These are phyloP conservation scores for Boletus tomentosulus DNA, from an alignment of 768 basidiomycete species.

Conservation along the genomic window DNA sequence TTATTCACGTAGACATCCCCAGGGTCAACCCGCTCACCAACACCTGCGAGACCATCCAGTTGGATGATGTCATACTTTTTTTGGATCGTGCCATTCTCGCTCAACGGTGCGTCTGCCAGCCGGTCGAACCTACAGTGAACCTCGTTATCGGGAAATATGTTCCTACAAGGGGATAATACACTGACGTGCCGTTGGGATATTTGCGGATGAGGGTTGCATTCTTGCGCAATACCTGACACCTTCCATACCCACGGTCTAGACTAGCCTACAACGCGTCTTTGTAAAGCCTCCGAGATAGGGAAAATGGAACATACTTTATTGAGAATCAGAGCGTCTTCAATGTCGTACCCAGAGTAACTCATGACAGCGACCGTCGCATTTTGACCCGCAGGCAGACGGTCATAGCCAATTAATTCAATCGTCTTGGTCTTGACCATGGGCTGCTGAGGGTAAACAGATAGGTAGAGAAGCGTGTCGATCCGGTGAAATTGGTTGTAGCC, in stretches of 20 bases:
- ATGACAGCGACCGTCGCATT: conserved; percentile 99
- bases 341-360: conserved; percentile 99
- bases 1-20: conserved; percentile 96
- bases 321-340: conserved; percentile 95
- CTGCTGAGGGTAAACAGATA: conserved; percentile 96
- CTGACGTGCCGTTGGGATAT: conserved; percentile 96
- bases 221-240: conserved; percentile 97
- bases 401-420: conserved; percentile 95
- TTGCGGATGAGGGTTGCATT: conserved; percentile 91
- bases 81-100: conserved; percentile 72
- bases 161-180: conserved; percentile 26
- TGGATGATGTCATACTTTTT: conserved; percentile 92
- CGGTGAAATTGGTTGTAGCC: conserved; percentile 97
- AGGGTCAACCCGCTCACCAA: conserved; percentile 90
- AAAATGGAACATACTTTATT: conserved; percentile 59
- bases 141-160: conserved; percentile 7
- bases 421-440: conserved; percentile 99
- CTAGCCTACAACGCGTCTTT: conserved; percentile 57
- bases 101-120: conserved; percentile 84
- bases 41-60: conserved; percentile 88
- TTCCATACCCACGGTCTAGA: conserved; percentile 93
- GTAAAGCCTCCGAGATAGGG: conserved; percentile 3
- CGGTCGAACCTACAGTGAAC: conserved; percentile 70
- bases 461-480: conserved; percentile 96
- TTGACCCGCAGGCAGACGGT: conserved; percentile 94